A percentile compares a stretch with the other conserved stretches of the same genome.
Conservation (phyloP, 2,329 filamentous ascomycete genomes). For the Ophiostoma fasciatum region DNA sequence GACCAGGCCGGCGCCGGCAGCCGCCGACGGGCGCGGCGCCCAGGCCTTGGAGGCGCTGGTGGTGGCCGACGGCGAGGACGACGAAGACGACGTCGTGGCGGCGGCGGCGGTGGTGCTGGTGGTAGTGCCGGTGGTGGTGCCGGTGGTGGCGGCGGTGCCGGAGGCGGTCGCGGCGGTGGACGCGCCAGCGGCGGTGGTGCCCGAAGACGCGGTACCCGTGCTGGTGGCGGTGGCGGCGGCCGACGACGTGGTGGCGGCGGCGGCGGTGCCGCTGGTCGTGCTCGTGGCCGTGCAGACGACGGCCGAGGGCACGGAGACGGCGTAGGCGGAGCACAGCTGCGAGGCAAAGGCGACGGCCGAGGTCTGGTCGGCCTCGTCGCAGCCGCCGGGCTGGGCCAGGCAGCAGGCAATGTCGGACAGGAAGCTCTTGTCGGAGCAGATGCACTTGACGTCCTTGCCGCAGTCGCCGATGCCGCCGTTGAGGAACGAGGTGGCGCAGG, state of each 20-base stretch:
- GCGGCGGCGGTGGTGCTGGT: slow-evolving; percentile 1
- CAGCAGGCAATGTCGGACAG: slow-evolving; percentile 25
- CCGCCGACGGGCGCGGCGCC: slow-evolving; percentile 9
- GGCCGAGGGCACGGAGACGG: slow-evolving; percentile 20
- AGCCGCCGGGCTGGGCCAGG: slow-evolving; percentile 15
- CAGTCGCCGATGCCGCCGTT: slow-evolving; percentile 19
- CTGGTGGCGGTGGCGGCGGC: slow-evolving; percentile 6
- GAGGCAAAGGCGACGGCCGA: slow-evolving; percentile 18
- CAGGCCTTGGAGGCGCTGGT: slow-evolving; percentile 5
- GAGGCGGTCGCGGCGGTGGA: slow-evolving; percentile 1
- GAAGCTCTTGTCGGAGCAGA: slow-evolving; percentile 27
- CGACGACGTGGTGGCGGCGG: slow-evolving; percentile 4
- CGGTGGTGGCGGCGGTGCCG: slow-evolving; percentile 5
- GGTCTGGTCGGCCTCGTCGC: slow-evolving; percentile 16
- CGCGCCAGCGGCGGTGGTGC: background rate
- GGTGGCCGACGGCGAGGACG: slow-evolving; percentile 2
- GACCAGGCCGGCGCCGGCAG: slow-evolving; percentile 9
- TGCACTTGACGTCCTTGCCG: slow-evolving; percentile 22
- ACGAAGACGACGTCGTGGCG: background rate
- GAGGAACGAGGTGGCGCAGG: slow-evolving; percentile 18
- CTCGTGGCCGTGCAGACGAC: slow-evolving; percentile 16
- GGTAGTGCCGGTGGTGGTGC: slow-evolving; percentile 3
- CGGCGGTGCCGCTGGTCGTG: slow-evolving; percentile 5
- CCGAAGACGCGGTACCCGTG: slow-evolving; percentile 3
- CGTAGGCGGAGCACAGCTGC: slow-evolving; percentile 18